Evolutionary conservation across 2,329 filamentous ascomycete species (phyloP), one percentile per base, ranked within the genome.

Genomic region (Biscogniauxia marginata): DNA sequence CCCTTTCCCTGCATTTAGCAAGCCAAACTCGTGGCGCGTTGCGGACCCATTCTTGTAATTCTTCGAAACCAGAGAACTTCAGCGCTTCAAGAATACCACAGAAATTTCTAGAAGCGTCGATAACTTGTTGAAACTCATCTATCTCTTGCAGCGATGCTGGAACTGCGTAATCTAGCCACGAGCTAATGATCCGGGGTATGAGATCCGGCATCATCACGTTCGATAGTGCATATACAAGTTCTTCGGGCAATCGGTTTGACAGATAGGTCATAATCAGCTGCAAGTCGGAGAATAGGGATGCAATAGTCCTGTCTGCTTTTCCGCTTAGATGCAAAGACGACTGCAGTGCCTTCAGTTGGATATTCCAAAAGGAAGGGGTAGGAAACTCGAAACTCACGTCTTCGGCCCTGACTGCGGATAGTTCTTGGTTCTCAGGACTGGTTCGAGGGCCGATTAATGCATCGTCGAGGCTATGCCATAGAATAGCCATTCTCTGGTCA

Each of bases 11-110:
- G 62, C 92, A 88, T 70, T 91, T 93, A 2, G 84, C 84, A 13
- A 98, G 81, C 95, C 95, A 99, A 22, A 91, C 86, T 55, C 85
- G 85, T 0, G 92, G 90, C 1, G 91, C 89, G 59, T 88, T 86
- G 44, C 87, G 84, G 0, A 91, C 86, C 93, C 95, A 99, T 21
- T 90, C 85, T 46, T 84, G 79, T 39, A 99, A 75, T 25, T 87
- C 83, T 13, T 80, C 76, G 49, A 83, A 77, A 4, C 81, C 81
- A 16, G 80, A 78, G 80, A 90, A 93, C 0, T 83, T 80, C 18
- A 87, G 76, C 7, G 76, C 73, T 34, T 84, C 79, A 7, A 98
- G 74, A 1, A 78, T 79, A 6, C 79, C 74, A 52, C 87, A 88
- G 65, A 98, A 89, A 0, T 74, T 71, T 22, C 79, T 77, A 0